Evolutionary conservation across 1,284 basidiomycete genomes (phyloP).

Genomic region (Cutaneotrichosporon cyanovorans): DNA sequence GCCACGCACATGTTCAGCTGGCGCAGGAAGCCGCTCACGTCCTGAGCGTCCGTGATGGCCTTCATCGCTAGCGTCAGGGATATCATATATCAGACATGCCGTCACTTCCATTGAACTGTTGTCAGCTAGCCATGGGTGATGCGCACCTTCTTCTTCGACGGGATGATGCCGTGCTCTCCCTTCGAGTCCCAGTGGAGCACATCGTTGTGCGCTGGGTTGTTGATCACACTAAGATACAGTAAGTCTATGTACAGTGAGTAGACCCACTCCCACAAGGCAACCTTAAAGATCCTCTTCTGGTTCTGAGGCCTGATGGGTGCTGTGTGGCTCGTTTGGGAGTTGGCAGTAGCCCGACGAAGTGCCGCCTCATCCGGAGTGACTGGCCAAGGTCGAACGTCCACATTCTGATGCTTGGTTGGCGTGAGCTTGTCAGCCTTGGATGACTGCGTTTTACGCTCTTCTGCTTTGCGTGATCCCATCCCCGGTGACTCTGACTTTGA

Average conservation of each 20-base stretch:
- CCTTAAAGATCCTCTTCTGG: conserved; percentile 8
- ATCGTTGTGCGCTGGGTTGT: conserved; percentile 1
- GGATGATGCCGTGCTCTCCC: conserved; percentile 8
- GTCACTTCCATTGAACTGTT: conserved; percentile 9
- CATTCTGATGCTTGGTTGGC: too few relatives aligned
- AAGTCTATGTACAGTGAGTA: too few relatives aligned
- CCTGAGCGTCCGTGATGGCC: conserved; percentile 11
- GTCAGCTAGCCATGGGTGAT: neutral
- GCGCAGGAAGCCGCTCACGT: conserved; percentile 13
- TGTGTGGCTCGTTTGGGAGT: too few relatives aligned
- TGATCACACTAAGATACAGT: conserved; percentile 8
- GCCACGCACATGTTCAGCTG: conserved; percentile 16
- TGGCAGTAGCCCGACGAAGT: too few relatives aligned
- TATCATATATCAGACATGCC: neutral
- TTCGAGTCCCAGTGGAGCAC: conserved; percentile 8
- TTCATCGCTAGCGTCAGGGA: conserved; percentile 10
- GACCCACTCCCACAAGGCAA: conserved; percentile 15
- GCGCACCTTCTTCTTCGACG: conserved; percentile 9
- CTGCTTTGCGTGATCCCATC: too few relatives aligned
- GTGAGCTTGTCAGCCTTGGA: too few relatives aligned
- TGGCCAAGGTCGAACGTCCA: too few relatives aligned
- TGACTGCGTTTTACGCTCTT: too few relatives aligned
- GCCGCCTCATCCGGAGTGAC: too few relatives aligned
- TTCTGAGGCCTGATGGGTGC: too few relatives aligned
- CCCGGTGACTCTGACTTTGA: too few relatives aligned